Percentiles rank a stretch among this genome's conserved stretches.
These are phyloP conservation scores for Trichosporon inkin DNA, from an alignment of 1,284 basidiomycete genomes.

Conservation along the genomic window DNA sequence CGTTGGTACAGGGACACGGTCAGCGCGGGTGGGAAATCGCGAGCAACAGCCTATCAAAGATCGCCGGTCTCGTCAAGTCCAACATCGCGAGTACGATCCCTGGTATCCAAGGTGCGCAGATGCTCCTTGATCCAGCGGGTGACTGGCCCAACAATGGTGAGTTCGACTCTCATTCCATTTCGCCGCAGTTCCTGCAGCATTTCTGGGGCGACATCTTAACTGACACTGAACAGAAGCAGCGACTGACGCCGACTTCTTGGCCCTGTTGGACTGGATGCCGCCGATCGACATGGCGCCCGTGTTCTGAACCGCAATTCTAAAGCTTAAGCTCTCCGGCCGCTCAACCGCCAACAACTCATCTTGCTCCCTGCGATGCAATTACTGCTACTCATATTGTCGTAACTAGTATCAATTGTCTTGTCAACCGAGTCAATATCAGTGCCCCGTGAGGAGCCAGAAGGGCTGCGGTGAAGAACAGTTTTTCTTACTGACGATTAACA, in stretches of 20 bases:
- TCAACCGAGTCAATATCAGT: no score
- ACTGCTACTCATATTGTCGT: no score
- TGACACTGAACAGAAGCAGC: slow-evolving; percentile 8
- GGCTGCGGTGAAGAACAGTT: no score
- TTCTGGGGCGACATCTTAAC: not conserved
- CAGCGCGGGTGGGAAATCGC: slow-evolving; percentile 18
- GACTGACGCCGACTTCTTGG: slow-evolving; percentile 9
- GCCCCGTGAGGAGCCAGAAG: no score
- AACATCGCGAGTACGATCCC: slow-evolving; percentile 13
- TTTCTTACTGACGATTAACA: no score
- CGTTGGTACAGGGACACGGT: slow-evolving; percentile 10
- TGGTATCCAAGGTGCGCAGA: slow-evolving; percentile 18
- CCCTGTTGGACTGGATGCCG: no score
- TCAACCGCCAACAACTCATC: no score
- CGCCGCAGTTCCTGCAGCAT: not conserved
- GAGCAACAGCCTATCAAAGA: slow-evolving; percentile 18
- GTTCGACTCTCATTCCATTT: not conserved
- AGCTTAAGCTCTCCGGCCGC: no score
- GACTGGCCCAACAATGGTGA: not conserved
- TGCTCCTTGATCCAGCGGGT: not conserved
- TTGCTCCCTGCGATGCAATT: no score
- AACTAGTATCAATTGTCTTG: no score
- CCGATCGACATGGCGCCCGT: no score
- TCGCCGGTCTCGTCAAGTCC: not conserved
- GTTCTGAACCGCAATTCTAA: no score